Percentiles rank a stretch among this genome's conserved stretches.
Conservation (phyloP, 805 yeast species). For the Candida peoriensis region DNA sequence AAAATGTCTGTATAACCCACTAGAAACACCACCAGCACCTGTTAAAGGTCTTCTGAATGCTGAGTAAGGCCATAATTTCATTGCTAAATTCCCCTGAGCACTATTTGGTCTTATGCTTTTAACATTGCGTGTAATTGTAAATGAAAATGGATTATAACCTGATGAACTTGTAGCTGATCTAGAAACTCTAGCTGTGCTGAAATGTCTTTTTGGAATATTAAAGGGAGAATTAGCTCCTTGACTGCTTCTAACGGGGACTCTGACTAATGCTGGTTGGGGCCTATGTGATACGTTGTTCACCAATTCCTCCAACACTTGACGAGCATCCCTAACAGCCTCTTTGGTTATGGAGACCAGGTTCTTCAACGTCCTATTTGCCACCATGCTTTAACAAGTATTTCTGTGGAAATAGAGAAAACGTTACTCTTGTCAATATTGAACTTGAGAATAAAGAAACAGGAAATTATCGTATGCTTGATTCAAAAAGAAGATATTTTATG, state of each 20-base stretch:
- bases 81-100: conserved; percentile 5
- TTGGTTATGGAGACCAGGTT: conserved; percentile 42
- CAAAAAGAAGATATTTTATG: too few relatives aligned
- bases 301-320: conserved; percentile 44
- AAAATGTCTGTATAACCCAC: conserved; percentile 31
- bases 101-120: conserved; percentile 1
- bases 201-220: conserved; percentile 28
- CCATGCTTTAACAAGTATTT: too few relatives aligned
- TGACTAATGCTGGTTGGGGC: conserved; percentile 30
- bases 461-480: too few relatives aligned
- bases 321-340: conserved; percentile 41
- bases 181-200: conserved; percentile 15
- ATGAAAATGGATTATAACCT: conserved; percentile 7
- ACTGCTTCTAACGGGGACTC: conserved; percentile 34
- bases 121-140: conserved; percentile 1
- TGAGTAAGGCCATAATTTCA: conserved; percentile 21
- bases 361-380: conserved; percentile 31
- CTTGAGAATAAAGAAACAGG: too few relatives aligned
- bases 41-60: conserved; percentile 19
- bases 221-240: not conserved
- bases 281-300: conserved; percentile 28
- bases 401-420: too few relatives aligned
- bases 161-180: conserved; percentile 9
- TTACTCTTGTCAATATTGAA: too few relatives aligned
- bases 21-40: conserved; percentile 23